A percentile compares a stretch with the other conserved stretches of the same genome.
Evolutionary conservation across 371 early-diverging fungal species (phyloP).

Genomic region (Caulochytrium protostelioides): DNA sequence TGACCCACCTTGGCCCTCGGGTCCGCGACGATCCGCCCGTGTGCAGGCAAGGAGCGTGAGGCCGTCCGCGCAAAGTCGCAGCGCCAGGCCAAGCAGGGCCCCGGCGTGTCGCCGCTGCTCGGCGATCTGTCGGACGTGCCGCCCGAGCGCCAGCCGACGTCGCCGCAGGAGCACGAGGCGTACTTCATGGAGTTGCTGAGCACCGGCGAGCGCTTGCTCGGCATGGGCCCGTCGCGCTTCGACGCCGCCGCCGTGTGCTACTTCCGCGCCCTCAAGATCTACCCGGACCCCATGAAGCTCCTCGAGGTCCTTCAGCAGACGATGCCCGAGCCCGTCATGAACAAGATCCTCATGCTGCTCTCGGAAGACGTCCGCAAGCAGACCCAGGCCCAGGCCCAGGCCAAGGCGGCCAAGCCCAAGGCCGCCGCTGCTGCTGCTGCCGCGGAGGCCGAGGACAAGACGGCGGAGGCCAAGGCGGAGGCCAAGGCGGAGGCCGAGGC

Average conservation of each 20-base stretch:
- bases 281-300: slow-evolving; percentile 80
- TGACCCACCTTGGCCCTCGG: no score
- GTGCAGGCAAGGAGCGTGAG: no score
- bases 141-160: slow-evolving; percentile 41
- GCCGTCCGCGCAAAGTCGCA: no score
- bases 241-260: slow-evolving; percentile 65
- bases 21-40: no score
- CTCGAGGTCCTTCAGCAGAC: slow-evolving; percentile 80
- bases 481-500: no score
- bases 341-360: slow-evolving; percentile 62
- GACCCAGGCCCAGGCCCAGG: no score
- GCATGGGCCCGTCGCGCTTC: slow-evolving; percentile 43
- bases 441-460: no score
- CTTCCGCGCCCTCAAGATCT: slow-evolving; percentile 74
- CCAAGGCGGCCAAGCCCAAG: no score
- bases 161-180: slow-evolving; percentile 57
- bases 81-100: no score
- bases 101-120: no score
- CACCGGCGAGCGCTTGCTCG: slow-evolving; percentile 42
- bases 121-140: slow-evolving; percentile 16
- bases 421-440: no score
- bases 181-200: slow-evolving; percentile 72
- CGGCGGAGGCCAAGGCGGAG: no score
- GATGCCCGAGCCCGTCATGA: slow-evolving; percentile 60
- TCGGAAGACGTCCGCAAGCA: slow-evolving; percentile 75